A percentile compares a stretch with the other conserved stretches of the same genome.
These are phyloP conservation scores for Geosmithia flava DNA, from an alignment of 2,329 filamentous ascomycete genomes.

Conservation along the genomic window DNA sequence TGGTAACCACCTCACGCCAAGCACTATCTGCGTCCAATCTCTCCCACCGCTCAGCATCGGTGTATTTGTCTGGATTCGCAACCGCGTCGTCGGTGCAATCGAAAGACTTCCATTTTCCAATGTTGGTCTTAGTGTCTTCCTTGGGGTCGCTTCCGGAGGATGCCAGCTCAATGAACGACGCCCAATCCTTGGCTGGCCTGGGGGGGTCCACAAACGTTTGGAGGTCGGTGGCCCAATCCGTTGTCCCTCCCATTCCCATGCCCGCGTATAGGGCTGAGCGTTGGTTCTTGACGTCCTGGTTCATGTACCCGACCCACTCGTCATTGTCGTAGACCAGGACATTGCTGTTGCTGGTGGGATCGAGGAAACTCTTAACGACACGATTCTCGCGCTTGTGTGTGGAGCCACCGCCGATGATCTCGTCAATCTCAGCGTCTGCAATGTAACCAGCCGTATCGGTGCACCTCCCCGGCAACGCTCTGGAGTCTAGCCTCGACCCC, in stretches of 20 bases:
- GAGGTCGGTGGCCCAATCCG: conserved; percentile 8
- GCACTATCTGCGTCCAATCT: conserved; percentile 10
- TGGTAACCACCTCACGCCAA: conserved; percentile 12
- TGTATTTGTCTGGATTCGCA: not conserved
- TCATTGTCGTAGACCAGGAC: conserved; percentile 6
- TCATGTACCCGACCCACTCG: conserved; percentile 9
- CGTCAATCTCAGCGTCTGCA: conserved; percentile 14
- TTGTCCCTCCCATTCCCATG: conserved; percentile 6
- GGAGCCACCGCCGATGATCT: conserved; percentile 8
- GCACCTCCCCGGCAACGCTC: conserved; percentile 13
- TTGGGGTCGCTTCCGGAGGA: not conserved
- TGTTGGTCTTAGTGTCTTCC: not conserved
- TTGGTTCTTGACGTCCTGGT: conserved; percentile 3
- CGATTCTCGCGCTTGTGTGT: not conserved
- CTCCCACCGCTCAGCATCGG: conserved; percentile 11
- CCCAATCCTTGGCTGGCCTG: conserved; percentile 4
- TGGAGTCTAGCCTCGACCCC: conserved; percentile 9
- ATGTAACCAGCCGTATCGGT: conserved; percentile 16
- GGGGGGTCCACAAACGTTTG: not conserved
- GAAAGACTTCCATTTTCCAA: conserved; percentile 6
- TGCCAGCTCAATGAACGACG: conserved; percentile 4
- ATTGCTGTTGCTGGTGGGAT: conserved; percentile 1
- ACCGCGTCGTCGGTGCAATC: not conserved
- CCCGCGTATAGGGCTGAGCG: not conserved
- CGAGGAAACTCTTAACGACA: not conserved